Conservation (phyloP, 1,139 yeast genomes). For the Hyphopichia khmerensis region DNA sequence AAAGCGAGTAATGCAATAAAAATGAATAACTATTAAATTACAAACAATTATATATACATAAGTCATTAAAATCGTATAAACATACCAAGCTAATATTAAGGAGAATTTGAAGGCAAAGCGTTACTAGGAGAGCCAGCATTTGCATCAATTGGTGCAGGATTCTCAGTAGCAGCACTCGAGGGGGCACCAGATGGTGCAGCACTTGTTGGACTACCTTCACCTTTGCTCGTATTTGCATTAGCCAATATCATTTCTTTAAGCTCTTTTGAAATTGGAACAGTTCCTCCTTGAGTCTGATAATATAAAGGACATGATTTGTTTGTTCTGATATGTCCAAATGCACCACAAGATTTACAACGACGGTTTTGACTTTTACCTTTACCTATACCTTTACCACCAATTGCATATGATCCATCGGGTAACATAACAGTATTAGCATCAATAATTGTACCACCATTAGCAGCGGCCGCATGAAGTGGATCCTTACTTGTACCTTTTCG, state of each 20-base stretch:
- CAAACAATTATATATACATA: background rate
- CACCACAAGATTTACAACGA: constrained; percentile 93
- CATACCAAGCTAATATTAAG: too few species aligned
- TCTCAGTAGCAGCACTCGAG: too few species aligned
- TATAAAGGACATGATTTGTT: constrained; percentile 89
- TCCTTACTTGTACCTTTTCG: constrained; percentile 33
- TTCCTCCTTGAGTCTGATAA: constrained; percentile 31
- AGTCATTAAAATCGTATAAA: too few species aligned
- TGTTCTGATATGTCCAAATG: constrained; percentile 90
- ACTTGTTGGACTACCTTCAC: too few species aligned
- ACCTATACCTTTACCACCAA: constrained; percentile 65
- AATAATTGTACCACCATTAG: constrained; percentile 42
- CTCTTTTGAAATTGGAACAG: constrained; percentile 5
- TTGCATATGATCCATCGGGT: constrained; percentile 47
- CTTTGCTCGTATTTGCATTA: background rate
- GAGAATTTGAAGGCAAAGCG: too few species aligned
- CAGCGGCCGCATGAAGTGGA: constrained; percentile 47
- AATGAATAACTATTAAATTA: too few species aligned
- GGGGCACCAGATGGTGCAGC: too few species aligned
- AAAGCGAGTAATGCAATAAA: too few species aligned
- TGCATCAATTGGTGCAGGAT: too few species aligned
- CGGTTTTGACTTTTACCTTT: constrained; percentile 80
- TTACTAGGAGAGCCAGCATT: too few species aligned
- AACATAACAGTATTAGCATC: constrained; percentile 45
- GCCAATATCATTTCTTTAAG: constrained; percentile 1